phyloP scores from a whole-genome alignment of 2,329 filamentous ascomycete genomes.

The Aspergillus fischeri region DNA sequence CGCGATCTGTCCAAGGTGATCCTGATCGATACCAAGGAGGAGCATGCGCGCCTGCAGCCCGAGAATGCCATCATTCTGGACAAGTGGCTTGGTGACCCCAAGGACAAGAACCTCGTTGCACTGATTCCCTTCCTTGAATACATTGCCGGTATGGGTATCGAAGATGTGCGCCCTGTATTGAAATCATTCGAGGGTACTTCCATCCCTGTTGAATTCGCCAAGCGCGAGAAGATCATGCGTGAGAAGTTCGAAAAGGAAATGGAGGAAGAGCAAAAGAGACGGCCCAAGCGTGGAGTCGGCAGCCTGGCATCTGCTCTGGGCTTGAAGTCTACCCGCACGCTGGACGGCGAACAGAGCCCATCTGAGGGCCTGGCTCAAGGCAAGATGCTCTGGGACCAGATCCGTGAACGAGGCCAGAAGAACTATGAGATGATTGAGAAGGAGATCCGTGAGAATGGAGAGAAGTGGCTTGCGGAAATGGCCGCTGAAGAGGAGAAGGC shows the following conservation, averaged over 20 bases:
- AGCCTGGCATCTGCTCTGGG: slow-evolving; percentile 70
- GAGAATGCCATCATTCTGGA: slow-evolving; percentile 91
- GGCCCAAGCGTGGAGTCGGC: slow-evolving; percentile 58
- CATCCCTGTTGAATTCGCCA: slow-evolving; percentile 86
- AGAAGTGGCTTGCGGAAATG: slow-evolving; percentile 95
- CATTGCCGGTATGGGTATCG: slow-evolving; percentile 86
- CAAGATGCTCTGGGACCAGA: slow-evolving; percentile 96
- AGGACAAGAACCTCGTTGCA: slow-evolving; percentile 80
- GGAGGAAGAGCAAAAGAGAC: slow-evolving; percentile 63
- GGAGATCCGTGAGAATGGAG: slow-evolving; percentile 88
- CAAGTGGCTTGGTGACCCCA: slow-evolving; percentile 80
- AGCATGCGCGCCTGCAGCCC: slow-evolving; percentile 84
- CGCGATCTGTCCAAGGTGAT: slow-evolving; percentile 93
- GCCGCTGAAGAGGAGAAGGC: slow-evolving; percentile 81
- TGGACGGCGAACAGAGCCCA: slow-evolving; percentile 65
- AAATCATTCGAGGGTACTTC: slow-evolving; percentile 85
- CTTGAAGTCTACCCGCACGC: slow-evolving; percentile 62
- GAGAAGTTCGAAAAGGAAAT: slow-evolving; percentile 79
- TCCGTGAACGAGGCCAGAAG: slow-evolving; percentile 83
- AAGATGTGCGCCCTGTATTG: slow-evolving; percentile 79
- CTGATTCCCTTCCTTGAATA: slow-evolving; percentile 97
- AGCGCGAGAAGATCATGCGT: slow-evolving; percentile 78
- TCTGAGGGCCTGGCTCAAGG: slow-evolving; percentile 79
- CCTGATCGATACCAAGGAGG: slow-evolving; percentile 80
- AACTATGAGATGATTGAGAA: slow-evolving; percentile 86